Evolutionary conservation across 139 green algal genomes (phyloP).

Genomic region (Volvox africanus): DNA sequence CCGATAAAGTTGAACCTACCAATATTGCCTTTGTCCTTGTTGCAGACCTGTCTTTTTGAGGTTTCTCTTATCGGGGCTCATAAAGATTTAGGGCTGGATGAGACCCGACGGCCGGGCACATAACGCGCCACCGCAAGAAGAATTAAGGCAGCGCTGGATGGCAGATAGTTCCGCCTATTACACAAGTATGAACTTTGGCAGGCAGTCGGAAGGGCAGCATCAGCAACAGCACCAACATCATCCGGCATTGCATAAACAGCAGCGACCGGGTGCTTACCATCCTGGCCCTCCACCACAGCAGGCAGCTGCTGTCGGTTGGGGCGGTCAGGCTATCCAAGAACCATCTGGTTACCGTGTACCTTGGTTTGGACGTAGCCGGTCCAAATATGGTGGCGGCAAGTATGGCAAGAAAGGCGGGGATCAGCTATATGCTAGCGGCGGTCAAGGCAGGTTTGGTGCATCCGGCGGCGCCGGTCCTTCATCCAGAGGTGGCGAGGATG

Average conservation of each 20-base stretch:
- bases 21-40: neutral
- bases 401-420: slow-evolving; percentile 16
- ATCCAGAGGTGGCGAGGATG: slow-evolving; percentile 41
- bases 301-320: slow-evolving; percentile 68
- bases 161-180: slow-evolving; percentile 6
- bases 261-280: neutral
- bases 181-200: slow-evolving; percentile 15
- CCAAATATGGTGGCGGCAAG: slow-evolving; percentile 24
- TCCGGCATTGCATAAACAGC: neutral
- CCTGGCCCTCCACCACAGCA: too few species aligned
- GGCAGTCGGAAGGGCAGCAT: neutral
- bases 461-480: slow-evolving; percentile 1
- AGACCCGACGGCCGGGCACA: slow-evolving; percentile 14
- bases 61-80: neutral
- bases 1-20: too few species aligned
- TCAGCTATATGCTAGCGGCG: neutral
- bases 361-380: slow-evolving; percentile 75
- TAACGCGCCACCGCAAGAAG: slow-evolving; percentile 17
- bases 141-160: slow-evolving; percentile 22
- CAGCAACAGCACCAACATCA: slow-evolving; percentile 7
- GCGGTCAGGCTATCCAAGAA: slow-evolving; percentile 77
- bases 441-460: neutral
- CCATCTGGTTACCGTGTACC: slow-evolving; percentile 65
- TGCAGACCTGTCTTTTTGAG: neutral
- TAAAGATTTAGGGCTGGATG: slow-evolving; percentile 11